Evolutionary conservation across 1,284 basidiomycete species (phyloP).

Genomic region (Peniophora sp.): DNA sequence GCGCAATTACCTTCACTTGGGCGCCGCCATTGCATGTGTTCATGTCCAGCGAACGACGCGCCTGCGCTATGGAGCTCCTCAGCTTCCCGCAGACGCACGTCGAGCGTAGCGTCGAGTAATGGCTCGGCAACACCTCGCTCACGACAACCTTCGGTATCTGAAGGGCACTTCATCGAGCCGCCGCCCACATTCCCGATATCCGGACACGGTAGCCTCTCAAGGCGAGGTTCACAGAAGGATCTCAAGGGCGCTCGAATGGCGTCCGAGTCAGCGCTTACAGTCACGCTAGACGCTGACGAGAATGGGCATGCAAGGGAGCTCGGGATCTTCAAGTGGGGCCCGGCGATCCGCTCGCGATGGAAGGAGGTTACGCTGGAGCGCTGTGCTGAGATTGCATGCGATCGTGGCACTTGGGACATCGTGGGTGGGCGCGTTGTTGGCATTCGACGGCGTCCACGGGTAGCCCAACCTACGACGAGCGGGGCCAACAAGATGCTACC

Average conservation of each 20-base stretch:
- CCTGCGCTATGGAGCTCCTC: slow-evolving; percentile 33
- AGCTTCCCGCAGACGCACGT: slow-evolving; percentile 45
- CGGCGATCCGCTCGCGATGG: slow-evolving; percentile 35
- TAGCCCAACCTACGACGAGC: neutral
- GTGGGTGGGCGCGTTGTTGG: slow-evolving; percentile 49
- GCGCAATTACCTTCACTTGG: slow-evolving; percentile 50
- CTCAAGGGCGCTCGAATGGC: slow-evolving; percentile 8
- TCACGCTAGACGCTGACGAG: slow-evolving; percentile 45
- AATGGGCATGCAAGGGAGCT: slow-evolving; percentile 28
- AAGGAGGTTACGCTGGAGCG: slow-evolving; percentile 44
- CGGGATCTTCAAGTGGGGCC: slow-evolving; percentile 28
- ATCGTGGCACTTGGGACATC: slow-evolving; percentile 71
- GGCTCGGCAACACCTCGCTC: slow-evolving; percentile 36
- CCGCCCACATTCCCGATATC: slow-evolving; percentile 61
- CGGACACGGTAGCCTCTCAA: slow-evolving; percentile 67
- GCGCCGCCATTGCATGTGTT: slow-evolving; percentile 50
- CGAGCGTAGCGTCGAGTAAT: slow-evolving; percentile 42
- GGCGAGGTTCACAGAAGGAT: slow-evolving; percentile 62
- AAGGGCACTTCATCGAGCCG: slow-evolving; percentile 34
- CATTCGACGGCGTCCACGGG: slow-evolving; percentile 52
- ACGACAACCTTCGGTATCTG: slow-evolving; percentile 30
- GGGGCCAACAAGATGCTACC: neutral
- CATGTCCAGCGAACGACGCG: slow-evolving; percentile 22
- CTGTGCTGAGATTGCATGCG: slow-evolving; percentile 52
- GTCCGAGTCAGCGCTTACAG: slow-evolving; percentile 39